Evolutionary conservation across 257 asterid species (phyloP).

Genomic region (Striga asiatica): DNA sequence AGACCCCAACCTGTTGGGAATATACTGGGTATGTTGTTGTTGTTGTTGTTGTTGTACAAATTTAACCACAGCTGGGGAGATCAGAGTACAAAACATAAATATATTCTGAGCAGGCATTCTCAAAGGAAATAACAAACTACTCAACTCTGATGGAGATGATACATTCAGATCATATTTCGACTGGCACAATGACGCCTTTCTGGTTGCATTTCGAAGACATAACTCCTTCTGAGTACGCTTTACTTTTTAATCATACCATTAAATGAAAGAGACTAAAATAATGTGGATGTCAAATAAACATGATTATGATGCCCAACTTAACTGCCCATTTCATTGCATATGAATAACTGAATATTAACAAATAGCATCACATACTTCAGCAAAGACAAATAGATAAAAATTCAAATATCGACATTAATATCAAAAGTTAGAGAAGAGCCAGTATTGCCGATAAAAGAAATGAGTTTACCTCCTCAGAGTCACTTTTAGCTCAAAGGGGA

Average conservation of each 20-base stretch:
- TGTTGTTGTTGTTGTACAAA: too few relatives aligned
- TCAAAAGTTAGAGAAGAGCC: neutral
- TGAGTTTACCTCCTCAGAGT: conserved; percentile 69
- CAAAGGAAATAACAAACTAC: neutral
- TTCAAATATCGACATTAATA: too few relatives aligned
- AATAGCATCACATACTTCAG: too few relatives aligned
- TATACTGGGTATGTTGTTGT: too few relatives aligned
- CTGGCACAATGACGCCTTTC: neutral
- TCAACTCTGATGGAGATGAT: neutral
- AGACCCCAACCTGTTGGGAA: too few relatives aligned
- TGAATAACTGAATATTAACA: neutral
- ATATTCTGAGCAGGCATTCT: too few relatives aligned
- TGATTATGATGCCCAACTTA: neutral
- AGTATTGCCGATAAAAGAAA: conserved; percentile 1
- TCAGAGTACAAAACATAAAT: too few relatives aligned
- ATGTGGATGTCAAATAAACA: neutral
- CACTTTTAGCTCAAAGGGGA: conserved; percentile 77
- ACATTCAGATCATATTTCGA: neutral
- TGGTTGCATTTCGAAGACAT: neutral
- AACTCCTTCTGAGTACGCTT: neutral
- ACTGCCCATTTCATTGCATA: neutral
- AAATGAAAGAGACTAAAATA: neutral
- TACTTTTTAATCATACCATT: neutral
- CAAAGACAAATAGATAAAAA: too few relatives aligned
- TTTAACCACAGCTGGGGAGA: too few relatives aligned